Evolutionary conservation across 2,329 filamentous ascomycete species (phyloP).

Genomic region (Cladosporium sp.): DNA sequence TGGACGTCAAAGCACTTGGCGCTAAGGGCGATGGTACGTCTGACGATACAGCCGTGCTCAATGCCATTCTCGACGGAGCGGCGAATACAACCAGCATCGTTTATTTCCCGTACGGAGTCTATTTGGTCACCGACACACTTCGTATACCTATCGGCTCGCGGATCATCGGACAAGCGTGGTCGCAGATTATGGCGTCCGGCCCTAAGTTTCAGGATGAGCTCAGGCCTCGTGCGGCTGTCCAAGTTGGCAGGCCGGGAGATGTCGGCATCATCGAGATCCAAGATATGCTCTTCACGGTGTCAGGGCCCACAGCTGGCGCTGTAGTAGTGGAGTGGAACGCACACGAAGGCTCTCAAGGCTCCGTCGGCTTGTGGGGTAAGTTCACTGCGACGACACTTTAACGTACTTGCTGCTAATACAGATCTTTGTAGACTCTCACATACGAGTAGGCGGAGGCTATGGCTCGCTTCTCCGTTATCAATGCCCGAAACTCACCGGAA

Average conservation of each 20-base stretch:
- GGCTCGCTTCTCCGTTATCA: no score
- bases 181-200: constrained; percentile 55
- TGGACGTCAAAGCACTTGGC: constrained; percentile 16
- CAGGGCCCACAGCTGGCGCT: constrained; percentile 50
- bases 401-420: no score
- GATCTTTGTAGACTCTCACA: not conserved
- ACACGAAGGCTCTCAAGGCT: constrained; percentile 23
- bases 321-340: constrained; percentile 71
- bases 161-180: constrained; percentile 57
- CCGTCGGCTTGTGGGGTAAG: constrained; percentile 19
- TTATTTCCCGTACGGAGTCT: constrained; percentile 71
- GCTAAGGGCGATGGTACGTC: constrained; percentile 50
- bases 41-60: constrained; percentile 56
- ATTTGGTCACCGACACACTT: constrained; percentile 62
- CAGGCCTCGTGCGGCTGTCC: constrained; percentile 59
- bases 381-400: no score
- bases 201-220: constrained; percentile 51
- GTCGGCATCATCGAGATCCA: constrained; percentile 63
- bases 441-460: constrained; percentile 29
- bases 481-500: constrained; percentile 4
- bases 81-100: constrained; percentile 49
- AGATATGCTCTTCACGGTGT: constrained; percentile 49
- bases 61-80: constrained; percentile 29
- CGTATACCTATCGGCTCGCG: constrained; percentile 56
- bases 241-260: constrained; percentile 62